Evolutionary conservation across 805 yeast genomes (phyloP), one percentile per base, ranked within the genome.

Genomic region (Kazachstania taianensis): DNA sequence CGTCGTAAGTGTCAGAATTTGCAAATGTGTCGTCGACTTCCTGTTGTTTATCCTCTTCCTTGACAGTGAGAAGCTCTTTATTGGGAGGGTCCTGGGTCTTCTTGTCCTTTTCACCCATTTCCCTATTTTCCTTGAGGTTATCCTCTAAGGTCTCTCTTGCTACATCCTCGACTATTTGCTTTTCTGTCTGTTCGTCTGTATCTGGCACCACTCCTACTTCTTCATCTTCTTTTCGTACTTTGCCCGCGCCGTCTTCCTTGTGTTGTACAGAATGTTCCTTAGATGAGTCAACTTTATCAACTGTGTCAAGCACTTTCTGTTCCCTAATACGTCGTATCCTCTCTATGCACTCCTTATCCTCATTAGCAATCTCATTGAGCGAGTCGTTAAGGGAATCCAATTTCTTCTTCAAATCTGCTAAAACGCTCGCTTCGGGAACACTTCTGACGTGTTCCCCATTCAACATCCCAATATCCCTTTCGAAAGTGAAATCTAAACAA

Each of bases 391-490:
- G 37, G 10, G 40, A 52, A 36, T 61, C 61, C 38, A 65, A 39
- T 34, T 57, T 61, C 14, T 46, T 55, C 46, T 62, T 63, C 40
- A 74, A 49, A 37, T 72, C 72, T 12, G 60, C 52, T 27, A 75
- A 52, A 4, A 66, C 56, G 37, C 65, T 65, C 15, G 62, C 33
- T 3, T 40, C 37, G 1, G 69, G 70, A 15, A 63, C 57, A 5
- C 71, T 65, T 2, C 69, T 59, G 0, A 72, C 62, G 5, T 66
- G 49, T 14, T 73, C 77, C 1, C 87, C 87, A 44, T 69, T 76
- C 17, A 80, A 55, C 35, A 72, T 55, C 1, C 86, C 86, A 13
- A 70, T 62, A 27, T 73, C 70, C 4, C 70, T 61, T 46, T 78
- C 82, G 49, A 73, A 79, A 1, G 71, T 59, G 36, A 80, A 53